Base-by-base conservation (phyloP, 108 stramenopile species). In the Chaetoceros tenuissimus region DNA sequence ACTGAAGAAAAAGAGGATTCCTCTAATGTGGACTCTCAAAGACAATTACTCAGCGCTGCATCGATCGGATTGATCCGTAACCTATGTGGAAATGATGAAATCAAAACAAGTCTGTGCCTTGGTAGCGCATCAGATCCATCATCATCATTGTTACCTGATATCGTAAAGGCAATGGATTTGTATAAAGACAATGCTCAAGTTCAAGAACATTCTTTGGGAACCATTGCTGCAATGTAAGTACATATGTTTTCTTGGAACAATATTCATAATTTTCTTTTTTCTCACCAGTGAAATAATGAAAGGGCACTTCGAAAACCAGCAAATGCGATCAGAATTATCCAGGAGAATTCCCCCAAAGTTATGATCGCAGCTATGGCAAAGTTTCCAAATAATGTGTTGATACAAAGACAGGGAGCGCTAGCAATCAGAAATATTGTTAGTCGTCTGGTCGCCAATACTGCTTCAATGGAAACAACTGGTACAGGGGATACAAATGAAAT, bases 121-220 rank as follows among this genome's bases (percentile, higher is more conserved):
- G 79, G 79, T 13, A 64, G 59, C 1, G 20, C 53, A 13, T 46
- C 54, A 22, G 26, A 43, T 17, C 7, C 68, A 13, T 24, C 30
- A 30, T 31, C 62, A 55, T 66, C 74, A 20, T 70, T 55, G 10
- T 28, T 80, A 45, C 57, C 53, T 34, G 44, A 64, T 45, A 72
- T 78, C 57, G 34, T 83, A 5, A 67, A 63, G 0, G 79, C 68
- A 24, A 81, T 85, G 82, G 51, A 71, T 54, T 3, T 51, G 1
- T 76, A 72, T 53, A 53, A 34, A 18, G 55, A 53, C 23, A 52
- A 30, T 1, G 50, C 75, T 17, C 28, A 24, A 20, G 26, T 95
- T 3, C 80, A 84, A 61, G 90, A 95, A 69, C 88, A 95, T 67
- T 87, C 66, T 2, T 84, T 84, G 71, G 94, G 82, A 16, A 85